phyloP scores from a whole-genome alignment of 202 grass and related monocot genomes.

The Zoysia matrella region DNA sequence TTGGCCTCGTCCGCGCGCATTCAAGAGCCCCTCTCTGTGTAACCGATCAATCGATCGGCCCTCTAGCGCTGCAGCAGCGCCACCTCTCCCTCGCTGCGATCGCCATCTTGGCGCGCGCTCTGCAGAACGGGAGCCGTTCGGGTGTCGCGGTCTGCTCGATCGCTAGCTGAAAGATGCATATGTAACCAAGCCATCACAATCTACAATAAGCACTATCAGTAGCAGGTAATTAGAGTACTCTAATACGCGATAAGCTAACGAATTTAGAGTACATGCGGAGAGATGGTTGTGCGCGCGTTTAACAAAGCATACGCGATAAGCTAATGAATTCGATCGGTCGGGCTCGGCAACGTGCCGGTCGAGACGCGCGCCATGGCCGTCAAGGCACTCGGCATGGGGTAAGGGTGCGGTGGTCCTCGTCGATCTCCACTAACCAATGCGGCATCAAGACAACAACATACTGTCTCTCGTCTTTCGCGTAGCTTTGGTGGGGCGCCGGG shows the following conservation, averaged over 20 bases:
- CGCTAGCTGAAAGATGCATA: background rate
- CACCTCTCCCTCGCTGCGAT: background rate
- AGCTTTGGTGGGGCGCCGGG: background rate
- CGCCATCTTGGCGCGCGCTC: background rate
- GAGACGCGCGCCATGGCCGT: background rate
- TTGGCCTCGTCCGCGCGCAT: conserved; percentile 15
- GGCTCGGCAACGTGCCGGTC: background rate
- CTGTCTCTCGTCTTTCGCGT: background rate
- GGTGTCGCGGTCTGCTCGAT: background rate
- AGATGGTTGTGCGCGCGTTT: background rate
- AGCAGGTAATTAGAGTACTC: background rate
- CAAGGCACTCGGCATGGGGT: too few species aligned
- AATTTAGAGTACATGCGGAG: too few species aligned
- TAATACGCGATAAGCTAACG: too few species aligned
- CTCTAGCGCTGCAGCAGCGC: background rate
- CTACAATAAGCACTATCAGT: background rate
- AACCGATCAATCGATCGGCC: too few species aligned
- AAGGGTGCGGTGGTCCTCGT: background rate
- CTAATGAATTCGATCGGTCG: conserved; percentile 1
- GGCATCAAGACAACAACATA: background rate
- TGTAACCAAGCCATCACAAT: background rate
- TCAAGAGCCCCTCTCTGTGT: background rate
- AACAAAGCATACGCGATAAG: background rate
- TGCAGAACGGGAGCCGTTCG: background rate
- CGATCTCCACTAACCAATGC: conserved; percentile 2